Conservation (phyloP, 2,329 filamentous ascomycete genomes). For the Sclerotinia minor region DNA sequence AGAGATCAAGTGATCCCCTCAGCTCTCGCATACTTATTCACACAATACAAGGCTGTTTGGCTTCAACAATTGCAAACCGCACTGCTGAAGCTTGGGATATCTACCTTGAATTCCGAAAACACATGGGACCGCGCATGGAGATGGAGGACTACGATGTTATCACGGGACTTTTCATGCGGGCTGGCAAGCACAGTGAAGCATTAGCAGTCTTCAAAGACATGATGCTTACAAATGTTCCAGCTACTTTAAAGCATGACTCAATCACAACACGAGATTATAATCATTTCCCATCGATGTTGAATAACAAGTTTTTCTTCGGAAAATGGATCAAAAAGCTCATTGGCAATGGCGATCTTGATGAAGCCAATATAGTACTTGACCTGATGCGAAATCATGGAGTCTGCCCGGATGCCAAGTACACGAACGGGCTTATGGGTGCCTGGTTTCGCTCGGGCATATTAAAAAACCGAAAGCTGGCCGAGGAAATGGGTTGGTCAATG, state of each 20-base stretch:
- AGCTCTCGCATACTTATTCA: slow-evolving; percentile 62
- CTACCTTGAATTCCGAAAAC: slow-evolving; percentile 64
- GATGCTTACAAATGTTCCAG: slow-evolving; percentile 55
- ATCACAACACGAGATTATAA: background rate
- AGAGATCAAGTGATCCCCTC: slow-evolving; percentile 45
- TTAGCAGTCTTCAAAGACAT: slow-evolving; percentile 83
- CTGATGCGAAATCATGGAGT: slow-evolving; percentile 73
- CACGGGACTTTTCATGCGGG: slow-evolving; percentile 67
- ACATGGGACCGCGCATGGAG: slow-evolving; percentile 60
- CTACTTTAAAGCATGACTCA: slow-evolving; percentile 33
- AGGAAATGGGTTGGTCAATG: slow-evolving; percentile 74
- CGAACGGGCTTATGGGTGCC: slow-evolving; percentile 79
- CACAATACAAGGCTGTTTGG: slow-evolving; percentile 64
- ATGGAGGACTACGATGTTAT: slow-evolving; percentile 77
- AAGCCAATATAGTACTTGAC: slow-evolving; percentile 70
- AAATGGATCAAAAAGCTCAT: slow-evolving; percentile 88
- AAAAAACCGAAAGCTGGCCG: slow-evolving; percentile 59
- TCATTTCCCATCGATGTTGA: slow-evolving; percentile 51
- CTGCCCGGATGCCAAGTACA: slow-evolving; percentile 68
- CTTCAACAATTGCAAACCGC: slow-evolving; percentile 52
- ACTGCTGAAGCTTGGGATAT: slow-evolving; percentile 62
- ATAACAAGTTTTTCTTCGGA: slow-evolving; percentile 80
- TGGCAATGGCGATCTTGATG: slow-evolving; percentile 67
- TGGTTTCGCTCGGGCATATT: slow-evolving; percentile 66
- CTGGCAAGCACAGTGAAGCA: slow-evolving; percentile 64